These are phyloP conservation scores for Sherardia arvensis DNA, from an alignment of 257 asterid genomes.

Conservation along the genomic window DNA sequence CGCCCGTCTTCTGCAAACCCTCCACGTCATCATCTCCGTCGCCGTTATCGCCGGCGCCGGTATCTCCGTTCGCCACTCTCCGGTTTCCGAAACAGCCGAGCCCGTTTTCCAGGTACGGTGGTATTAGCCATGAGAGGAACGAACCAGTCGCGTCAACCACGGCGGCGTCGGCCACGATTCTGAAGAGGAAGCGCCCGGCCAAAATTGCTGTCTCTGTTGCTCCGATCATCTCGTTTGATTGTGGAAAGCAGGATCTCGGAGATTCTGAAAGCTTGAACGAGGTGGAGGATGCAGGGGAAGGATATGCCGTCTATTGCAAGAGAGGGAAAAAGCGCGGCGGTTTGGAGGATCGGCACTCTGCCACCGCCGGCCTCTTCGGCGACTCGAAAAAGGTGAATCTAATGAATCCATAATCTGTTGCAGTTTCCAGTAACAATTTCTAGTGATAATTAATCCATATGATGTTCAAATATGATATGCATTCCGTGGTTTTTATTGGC, in stretches of 20 bases:
- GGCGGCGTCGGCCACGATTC: slow-evolving; percentile 14
- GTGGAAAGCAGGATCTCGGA: slow-evolving; percentile 10
- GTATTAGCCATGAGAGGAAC: slow-evolving; percentile 6
- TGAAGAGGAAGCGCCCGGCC: slow-evolving; percentile 72
- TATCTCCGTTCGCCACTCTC: slow-evolving; percentile 16
- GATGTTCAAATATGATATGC: too few species aligned
- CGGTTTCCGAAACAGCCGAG: slow-evolving; percentile 13
- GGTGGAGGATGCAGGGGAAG: slow-evolving; percentile 53
- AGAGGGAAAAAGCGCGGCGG: slow-evolving; percentile 51
- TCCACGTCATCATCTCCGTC: slow-evolving; percentile 21
- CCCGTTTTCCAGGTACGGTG: slow-evolving; percentile 11
- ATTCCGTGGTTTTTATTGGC: background rate
- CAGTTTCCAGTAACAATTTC: background rate
- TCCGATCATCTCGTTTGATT: slow-evolving; percentile 22
- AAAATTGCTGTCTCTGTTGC: slow-evolving; percentile 44
- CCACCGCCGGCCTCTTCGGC: slow-evolving; percentile 27
- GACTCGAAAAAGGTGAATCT: slow-evolving; percentile 52
- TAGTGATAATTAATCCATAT: too few species aligned
- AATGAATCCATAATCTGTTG: background rate
- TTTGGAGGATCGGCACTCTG: slow-evolving; percentile 75
- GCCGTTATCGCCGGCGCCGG: slow-evolving; percentile 23
- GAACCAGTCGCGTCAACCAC: slow-evolving; percentile 22
- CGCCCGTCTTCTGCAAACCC: slow-evolving; percentile 44
- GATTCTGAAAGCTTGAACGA: slow-evolving; percentile 32
- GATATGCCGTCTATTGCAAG: slow-evolving; percentile 58